Conservation (phyloP, 2,329 filamentous ascomycete genomes). For the Neofusicoccum sp. region DNA sequence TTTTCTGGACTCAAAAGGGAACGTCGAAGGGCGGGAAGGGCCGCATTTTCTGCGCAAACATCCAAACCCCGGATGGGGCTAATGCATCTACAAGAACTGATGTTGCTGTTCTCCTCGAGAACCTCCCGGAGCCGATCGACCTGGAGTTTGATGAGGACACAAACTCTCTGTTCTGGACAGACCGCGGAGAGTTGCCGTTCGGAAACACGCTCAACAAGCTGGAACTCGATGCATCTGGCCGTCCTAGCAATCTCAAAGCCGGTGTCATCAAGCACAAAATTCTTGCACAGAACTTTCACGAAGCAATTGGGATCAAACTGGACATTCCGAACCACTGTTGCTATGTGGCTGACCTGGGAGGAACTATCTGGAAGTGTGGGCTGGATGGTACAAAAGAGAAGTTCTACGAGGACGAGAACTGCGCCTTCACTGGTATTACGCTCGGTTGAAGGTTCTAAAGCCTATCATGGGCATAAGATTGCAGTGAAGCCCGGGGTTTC, state of each 20-base stretch:
- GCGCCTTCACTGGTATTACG: slow-evolving; percentile 1
- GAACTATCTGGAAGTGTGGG: slow-evolving; percentile 19
- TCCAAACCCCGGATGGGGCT: slow-evolving; percentile 43
- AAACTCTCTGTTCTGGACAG: slow-evolving; percentile 60
- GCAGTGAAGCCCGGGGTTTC: too few relatives aligned
- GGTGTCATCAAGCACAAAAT: not conserved
- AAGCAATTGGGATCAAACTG: slow-evolving; percentile 30
- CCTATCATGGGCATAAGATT: too few relatives aligned
- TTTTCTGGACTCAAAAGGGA: slow-evolving; percentile 67
- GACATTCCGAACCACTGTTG: slow-evolving; percentile 24
- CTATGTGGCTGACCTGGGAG: slow-evolving; percentile 28
- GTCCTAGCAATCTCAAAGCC: not conserved
- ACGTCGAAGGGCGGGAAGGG: slow-evolving; percentile 54
- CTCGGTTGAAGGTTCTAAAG: not conserved
- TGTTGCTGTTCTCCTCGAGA: slow-evolving; percentile 46
- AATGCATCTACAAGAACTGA: slow-evolving; percentile 43
- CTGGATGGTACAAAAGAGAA: slow-evolving; percentile 13
- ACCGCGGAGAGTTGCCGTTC: slow-evolving; percentile 59
- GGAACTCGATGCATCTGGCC: not conserved
- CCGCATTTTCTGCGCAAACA: slow-evolving; percentile 55
- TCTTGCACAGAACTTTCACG: slow-evolving; percentile 29
- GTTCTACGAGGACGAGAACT: slow-evolving; percentile 7
- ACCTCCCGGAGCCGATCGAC: slow-evolving; percentile 57
- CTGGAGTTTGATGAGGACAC: slow-evolving; percentile 56
- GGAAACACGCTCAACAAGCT: slow-evolving; percentile 58